Base-by-base conservation (phyloP, 1,284 basidiomycete species). In the Porodaedalea pini region DNA sequence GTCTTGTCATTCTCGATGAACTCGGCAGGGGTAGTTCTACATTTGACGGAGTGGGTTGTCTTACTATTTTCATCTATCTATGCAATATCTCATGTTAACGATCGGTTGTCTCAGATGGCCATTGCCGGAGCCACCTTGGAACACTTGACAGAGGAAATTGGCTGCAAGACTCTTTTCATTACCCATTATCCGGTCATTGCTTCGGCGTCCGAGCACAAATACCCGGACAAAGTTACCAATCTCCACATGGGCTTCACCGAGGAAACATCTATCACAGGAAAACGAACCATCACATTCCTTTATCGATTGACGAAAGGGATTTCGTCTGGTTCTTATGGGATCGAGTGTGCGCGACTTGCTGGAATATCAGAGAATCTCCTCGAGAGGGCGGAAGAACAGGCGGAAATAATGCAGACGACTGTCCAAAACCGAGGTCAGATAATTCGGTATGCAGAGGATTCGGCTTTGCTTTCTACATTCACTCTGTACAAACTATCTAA, bases 271-370 rank as follows among this genome's bases (percentile, higher is more conserved):
- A 73, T 88, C 62, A 85, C 91, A 66, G 89, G 91, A 2, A 79
- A 79, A 21, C 77, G 85, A 25, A 85, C 88, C 51, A 88, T 97
- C 40, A 90, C 87, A 2, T 98, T 97, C 71, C 72, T 95, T 23
- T 98, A 95, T 70, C 79, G 75, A 39, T 75, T 97, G 8, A 79
- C 80, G 0, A 69, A 73, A 2, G 93, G 93, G 1, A 75, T 93
- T 43, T 87, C 92, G 0, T 76, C 79, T 72, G 87, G 89, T 58
- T 93, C 90, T 0, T 95, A 94, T 68, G 92, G 92, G 4, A 86
- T 95, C 3, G 93, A 94, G 75, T 94, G 92, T 69, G 92, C 87
- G 8, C 81, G 90, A 48, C 78, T 94, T n/a, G 93, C 93, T 0
- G 86, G 86, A 13, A 69, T 96, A 43, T 85, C 90, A 0, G 85